Conservation (phyloP, 805 yeast genomes). For the Lipomyces kockii region DNA sequence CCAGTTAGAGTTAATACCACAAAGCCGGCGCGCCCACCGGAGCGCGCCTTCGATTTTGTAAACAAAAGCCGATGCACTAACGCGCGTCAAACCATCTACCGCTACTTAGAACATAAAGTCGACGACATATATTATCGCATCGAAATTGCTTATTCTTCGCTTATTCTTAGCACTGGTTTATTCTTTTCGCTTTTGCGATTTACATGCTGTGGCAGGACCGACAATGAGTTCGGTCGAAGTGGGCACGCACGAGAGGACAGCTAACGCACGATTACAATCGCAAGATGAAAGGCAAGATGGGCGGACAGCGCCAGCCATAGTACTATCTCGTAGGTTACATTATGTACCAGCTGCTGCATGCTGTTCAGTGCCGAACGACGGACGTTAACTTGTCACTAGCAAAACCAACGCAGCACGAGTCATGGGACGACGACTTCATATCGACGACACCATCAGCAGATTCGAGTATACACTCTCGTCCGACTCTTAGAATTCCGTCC, state of each 20-base stretch:
- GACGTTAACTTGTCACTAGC: not conserved
- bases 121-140: not conserved
- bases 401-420: slow-evolving; percentile 9
- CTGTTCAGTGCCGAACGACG: not conserved
- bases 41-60: no score
- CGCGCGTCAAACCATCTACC: no score
- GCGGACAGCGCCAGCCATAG: not conserved
- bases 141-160: not conserved
- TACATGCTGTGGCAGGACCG: not conserved
- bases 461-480: not conserved
- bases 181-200: not conserved
- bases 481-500: slow-evolving; percentile 19
- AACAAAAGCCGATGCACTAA: no score
- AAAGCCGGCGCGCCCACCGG: no score
- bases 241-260: not conserved
- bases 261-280: not conserved
- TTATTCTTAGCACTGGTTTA: not conserved
- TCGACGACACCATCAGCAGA: slow-evolving; percentile 11
- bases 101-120: not conserved
- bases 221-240: not conserved
- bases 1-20: no score
- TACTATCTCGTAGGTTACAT: not conserved
- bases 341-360: not conserved
- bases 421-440: slow-evolving; percentile 35
- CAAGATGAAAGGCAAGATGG: not conserved